Evolutionary conservation across 768 basidiomycete species (phyloP).

Genomic region (Tulasnella sp.): DNA sequence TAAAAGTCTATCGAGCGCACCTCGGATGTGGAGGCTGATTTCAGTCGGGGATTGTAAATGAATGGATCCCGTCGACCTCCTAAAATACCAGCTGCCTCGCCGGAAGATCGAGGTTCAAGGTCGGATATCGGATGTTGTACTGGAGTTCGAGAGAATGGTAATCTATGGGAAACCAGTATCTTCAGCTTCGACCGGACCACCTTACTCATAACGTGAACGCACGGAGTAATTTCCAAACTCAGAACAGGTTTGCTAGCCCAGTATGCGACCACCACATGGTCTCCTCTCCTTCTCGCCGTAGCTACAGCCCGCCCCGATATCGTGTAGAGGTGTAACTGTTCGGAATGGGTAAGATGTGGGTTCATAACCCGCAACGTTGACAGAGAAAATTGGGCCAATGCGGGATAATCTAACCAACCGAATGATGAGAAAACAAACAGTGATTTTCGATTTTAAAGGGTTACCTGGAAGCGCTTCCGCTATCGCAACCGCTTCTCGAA

Average conservation of each 20-base stretch:
- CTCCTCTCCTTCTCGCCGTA: constrained; percentile 74
- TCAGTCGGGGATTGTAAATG: constrained; percentile 81
- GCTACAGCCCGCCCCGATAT: constrained; percentile 68
- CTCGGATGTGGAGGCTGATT: constrained; percentile 50
- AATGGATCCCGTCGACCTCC: constrained; percentile 59
- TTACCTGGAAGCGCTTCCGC: constrained; percentile 87
- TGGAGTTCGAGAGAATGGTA: constrained; percentile 66
- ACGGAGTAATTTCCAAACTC: constrained; percentile 77
- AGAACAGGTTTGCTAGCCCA: constrained; percentile 83
- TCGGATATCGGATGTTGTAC: constrained; percentile 58
- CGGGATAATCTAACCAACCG: constrained; percentile 60
- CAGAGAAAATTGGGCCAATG: constrained; percentile 85
- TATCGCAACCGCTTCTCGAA: constrained; percentile 86
- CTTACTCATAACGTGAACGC: constrained; percentile 34
- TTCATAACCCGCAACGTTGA: constrained; percentile 76
- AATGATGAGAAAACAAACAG: background rate
- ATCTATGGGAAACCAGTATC: constrained; percentile 43
- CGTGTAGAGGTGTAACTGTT: constrained; percentile 76
- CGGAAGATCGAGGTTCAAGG: constrained; percentile 21
- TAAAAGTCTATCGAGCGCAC: constrained; percentile 41
- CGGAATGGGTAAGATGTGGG: constrained; percentile 60
- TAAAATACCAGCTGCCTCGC: background rate
- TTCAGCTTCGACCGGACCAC: constrained; percentile 18
- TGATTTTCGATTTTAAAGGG: constrained; percentile 32
- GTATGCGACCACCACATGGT: constrained; percentile 66